Base-by-base conservation (phyloP, 1,284 basidiomycete species). In the Prillingera fragicola region DNA sequence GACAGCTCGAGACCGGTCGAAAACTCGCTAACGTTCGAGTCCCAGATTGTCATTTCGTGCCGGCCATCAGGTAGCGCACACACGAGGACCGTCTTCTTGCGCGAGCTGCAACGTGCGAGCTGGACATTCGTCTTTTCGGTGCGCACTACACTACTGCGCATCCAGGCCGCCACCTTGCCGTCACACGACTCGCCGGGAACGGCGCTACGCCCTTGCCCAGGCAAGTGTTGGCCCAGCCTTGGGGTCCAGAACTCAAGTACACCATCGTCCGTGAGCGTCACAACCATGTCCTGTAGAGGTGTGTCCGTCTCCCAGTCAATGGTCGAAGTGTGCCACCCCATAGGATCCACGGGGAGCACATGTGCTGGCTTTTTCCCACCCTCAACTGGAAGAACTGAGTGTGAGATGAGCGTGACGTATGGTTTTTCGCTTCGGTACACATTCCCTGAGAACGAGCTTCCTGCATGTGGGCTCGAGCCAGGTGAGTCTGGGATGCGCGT, bases 1-100 rank as follows among this genome's bases (percentile, higher is more conserved):
- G 75, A 74, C 59, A 82, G 84, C 67, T 94, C 89, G 37, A 90
- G 72, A 2, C 91, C 91, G 1, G 86, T 86, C 5, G 87, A 82
- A 66, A 95, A 96, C 65, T 92, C 87, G n/a, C 85, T 89, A 63
- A 86, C 85, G 48, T 84, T 85, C 0, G 88, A 92, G 67, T 95
- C 88, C 89, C 89, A 95, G 17, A 96, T 87, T 0, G 87, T 89
- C 43, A 94, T 70, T 62, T 91, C 86, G 48, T 87, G 53, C 32
- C 77, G 2, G 77, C 82, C 60, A 36, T 62, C 54, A 8, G 37
- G 17, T 6, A 45, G 19, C 17, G 56, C 32, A 77, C 76, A 15
- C 67, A 65, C 34, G 50, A 90, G 71, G 5, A 82, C 87, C 6
- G 88, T 86, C 71, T 91, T 92, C 72, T 89, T 90, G 15, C 84